These are phyloP conservation scores for Lizonia empirigonia DNA, from an alignment of 2,329 filamentous ascomycete genomes.

Conservation along the genomic window DNA sequence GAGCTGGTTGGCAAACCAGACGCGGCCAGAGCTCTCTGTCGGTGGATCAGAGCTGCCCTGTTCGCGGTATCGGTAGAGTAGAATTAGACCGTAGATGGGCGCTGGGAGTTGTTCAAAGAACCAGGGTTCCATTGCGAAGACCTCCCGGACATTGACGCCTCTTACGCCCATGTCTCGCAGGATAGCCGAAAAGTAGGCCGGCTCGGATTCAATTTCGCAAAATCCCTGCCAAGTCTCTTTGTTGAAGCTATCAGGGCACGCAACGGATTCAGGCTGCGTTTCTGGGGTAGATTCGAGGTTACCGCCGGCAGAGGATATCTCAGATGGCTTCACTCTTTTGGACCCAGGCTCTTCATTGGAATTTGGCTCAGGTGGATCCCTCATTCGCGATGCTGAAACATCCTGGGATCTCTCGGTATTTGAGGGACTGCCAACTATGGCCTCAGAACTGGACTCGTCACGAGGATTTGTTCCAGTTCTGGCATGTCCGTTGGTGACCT, in stretches of 20 bases:
- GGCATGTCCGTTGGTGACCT: background rate
- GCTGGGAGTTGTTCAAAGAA: conserved; percentile 35
- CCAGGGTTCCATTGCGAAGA: conserved; percentile 69
- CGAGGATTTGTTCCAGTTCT: background rate
- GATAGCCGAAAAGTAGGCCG: conserved; percentile 84
- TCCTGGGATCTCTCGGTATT: background rate
- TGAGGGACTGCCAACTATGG: background rate
- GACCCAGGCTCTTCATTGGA: background rate
- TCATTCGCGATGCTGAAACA: background rate
- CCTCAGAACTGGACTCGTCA: background rate
- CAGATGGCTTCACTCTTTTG: conserved; percentile 1
- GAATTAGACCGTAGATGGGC: conserved; percentile 79
- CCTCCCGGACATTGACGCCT: conserved; percentile 75
- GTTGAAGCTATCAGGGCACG: conserved; percentile 44
- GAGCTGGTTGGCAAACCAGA: conserved; percentile 97
- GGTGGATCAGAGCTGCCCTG: conserved; percentile 57
- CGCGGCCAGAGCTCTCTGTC: conserved; percentile 63
- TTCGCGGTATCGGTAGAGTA: conserved; percentile 75
- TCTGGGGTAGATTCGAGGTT: background rate
- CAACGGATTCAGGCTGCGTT: conserved; percentile 27
- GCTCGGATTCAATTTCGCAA: conserved; percentile 88
- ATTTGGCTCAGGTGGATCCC: background rate
- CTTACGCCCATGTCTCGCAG: conserved; percentile 77
- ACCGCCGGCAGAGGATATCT: background rate
- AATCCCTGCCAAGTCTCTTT: conserved; percentile 68